Evolutionary conservation across 352 stramenopile genomes (phyloP), one percentile per base, ranked within the genome.

Genomic region (Phytopythium delawarense): DNA sequence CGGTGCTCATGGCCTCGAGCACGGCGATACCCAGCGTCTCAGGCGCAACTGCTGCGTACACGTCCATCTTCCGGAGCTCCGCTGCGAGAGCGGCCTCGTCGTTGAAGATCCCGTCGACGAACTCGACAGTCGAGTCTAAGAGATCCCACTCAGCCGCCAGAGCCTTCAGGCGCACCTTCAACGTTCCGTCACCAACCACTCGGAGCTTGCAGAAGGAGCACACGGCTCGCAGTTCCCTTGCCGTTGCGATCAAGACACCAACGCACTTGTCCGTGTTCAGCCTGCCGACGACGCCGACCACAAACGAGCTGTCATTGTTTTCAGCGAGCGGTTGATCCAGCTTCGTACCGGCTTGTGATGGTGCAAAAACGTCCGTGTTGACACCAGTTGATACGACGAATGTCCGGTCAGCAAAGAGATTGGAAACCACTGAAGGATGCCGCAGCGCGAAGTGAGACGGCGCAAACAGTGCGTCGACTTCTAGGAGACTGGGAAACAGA

Each of bases 1-100:
- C 77, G 45, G 73, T 70, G 46, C 77, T 84, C 79, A 89, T 87
- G 16, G 79, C 79, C 61, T 89, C 79, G 0, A 89, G 62, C 12
- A 74, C 62, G 15, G 79, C 76, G 28, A 89, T 71, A 5, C 79
- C 75, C 2, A 89, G 65, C 2, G 77, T 89, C 57, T 87, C 79
- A 30, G 85, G 75, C n/a, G 75, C 64, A 45, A 74, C 59, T 13
- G 71, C 79, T 8, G 81, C 62, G 23, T 77, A 79, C 28, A 71
- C 77, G 53, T 85, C 68, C 67, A 84, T 67, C 42, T 66, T 25
- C 13, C 62, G 77, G 4, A 84, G 25, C n/a, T 76, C 28, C 18
- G 46, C 30, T 6, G 71, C 65, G 28, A 89, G 59, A 15, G 52
- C 53, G 21, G 28, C 7, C 30, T 85, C 73, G 21, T 78, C 55